Evolutionary conservation across 2,329 filamentous ascomycete species (phyloP), one percentile per base, ranked within the genome.

Genomic region (Alternaria angustiovoidea): DNA sequence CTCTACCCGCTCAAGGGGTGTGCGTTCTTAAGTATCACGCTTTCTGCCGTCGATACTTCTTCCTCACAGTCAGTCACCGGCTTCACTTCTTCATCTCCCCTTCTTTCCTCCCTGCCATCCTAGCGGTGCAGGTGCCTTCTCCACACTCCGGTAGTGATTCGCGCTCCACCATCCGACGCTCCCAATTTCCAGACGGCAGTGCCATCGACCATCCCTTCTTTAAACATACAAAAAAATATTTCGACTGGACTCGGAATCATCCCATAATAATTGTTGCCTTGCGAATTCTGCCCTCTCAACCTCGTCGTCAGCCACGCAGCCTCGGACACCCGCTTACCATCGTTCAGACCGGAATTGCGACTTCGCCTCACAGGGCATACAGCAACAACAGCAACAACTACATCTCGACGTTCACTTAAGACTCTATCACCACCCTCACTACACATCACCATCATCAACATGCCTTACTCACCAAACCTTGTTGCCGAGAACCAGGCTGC

Each of bases 401-500:
- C 53, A 38, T 54, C 18, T 57, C 51, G 41, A 58, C 51, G 24
- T 57, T 62, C 57, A 60, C 54, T 70, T 62, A 70, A 71, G 54
- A 66, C 36, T 55, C 62, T 48, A 54, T 59, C 51, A 42, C 65
- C 51, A 54, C 30, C 61, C 38, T 52, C 16, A 38, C 34, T n/a
- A 39, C n/a, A 11, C 36, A 39, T 59, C 64, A 65, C 51, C 65
- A 63, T 43, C 53, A 49, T 34, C 54, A 69, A 58, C 71, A 84
- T 84, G 82, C 75, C 80, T 69, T 82, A 81, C 78, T 78, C 78
- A 70, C 70, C 71, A 76, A 71, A 78, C 71, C 70, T 80, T 74
- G 67, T 68, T 24, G 72, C 77, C 62, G 80, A 86, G 79, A 93
- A 93, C 83, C 87, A 89, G 78, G 86, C 86, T 54, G 92, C 92